Evolutionary conservation across 768 basidiomycete species (phyloP), one percentile per base, ranked within the genome.

Genomic region (Kwoniella bestiolae): DNA sequence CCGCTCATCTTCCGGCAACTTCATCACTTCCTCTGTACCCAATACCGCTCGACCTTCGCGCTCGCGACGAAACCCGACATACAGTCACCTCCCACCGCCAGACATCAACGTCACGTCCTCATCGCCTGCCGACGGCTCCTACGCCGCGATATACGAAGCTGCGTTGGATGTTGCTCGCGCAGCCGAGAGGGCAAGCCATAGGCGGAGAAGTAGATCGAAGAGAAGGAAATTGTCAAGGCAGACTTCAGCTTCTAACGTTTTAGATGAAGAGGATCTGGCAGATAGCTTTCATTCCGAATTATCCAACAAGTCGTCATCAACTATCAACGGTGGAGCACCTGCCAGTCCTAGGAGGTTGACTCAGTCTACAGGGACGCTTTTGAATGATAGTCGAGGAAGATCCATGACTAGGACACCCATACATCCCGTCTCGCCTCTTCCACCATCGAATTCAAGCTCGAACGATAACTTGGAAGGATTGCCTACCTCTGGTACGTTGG

Each of bases 231-330:
- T 67, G 26, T 66, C 65, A 23, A 60, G 65, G 16, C 67, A 69
- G 50, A 58, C 23, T 31, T 61, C 46, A 41, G 45, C 28, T 29
- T 32, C 38, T 23, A 44, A 41, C 31, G 31, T 60, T 60, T 44
- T 38, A 52, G 68, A 62, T 31, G 88, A 87, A 7, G 83, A 86
- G 12, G 81, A 87, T 5, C 83, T 93, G 78, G 84, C 86, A 2
- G 90, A 90, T 29, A 91, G 91, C 71, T 87, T 91, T 73, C 86
- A 89, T 75, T 93, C 92, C 0, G 92, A 93, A 3, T 50, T 70
- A 55, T 74, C 76, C 8, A 63, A 56, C 3, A 29, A 45, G 34
- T 67, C 69, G 21, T 60, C 69, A 21, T 65, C 41, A 47, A 70
- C 60, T 81, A 84, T 21, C 21, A 51, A 29, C 9, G 41, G 32